A percentile compares a stretch with the other conserved stretches of the same genome.
Conservation (phyloP, 2,329 filamentous ascomycete genomes). For the Aspergillus arachidicola region DNA sequence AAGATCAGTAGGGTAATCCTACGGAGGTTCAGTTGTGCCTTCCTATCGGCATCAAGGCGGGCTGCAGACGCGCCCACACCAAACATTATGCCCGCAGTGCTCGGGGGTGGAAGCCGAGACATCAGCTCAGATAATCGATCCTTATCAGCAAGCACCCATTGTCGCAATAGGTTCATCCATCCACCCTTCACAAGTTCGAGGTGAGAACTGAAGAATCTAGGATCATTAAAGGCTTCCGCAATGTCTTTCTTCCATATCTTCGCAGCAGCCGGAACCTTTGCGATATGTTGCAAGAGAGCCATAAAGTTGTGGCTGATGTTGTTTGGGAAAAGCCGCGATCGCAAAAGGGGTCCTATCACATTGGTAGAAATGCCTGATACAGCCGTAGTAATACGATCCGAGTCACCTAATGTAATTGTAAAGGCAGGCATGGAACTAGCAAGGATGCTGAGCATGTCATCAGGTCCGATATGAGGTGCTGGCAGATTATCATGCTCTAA, state of each 20-base stretch:
- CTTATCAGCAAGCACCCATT: slow-evolving; percentile 85
- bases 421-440: slow-evolving; percentile 78
- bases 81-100: slow-evolving; percentile 94
- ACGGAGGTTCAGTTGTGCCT: slow-evolving; percentile 85
- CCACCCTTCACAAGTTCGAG: slow-evolving; percentile 66
- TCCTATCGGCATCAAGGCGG: slow-evolving; percentile 90
- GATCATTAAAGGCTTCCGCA: slow-evolving; percentile 86
- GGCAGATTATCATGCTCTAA: slow-evolving; percentile 44
- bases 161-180: slow-evolving; percentile 82
- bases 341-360: slow-evolving; percentile 78
- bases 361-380: slow-evolving; percentile 80
- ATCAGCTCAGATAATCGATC: slow-evolving; percentile 83
- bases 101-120: slow-evolving; percentile 76
- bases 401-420: slow-evolving; percentile 79
- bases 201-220: slow-evolving; percentile 77
- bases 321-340: slow-evolving; percentile 82
- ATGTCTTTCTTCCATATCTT: slow-evolving; percentile 95
- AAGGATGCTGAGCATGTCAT: slow-evolving; percentile 80
- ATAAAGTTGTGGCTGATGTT: slow-evolving; percentile 75
- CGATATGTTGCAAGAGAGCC: slow-evolving; percentile 73
- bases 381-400: slow-evolving; percentile 78
- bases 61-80: slow-evolving; percentile 96
- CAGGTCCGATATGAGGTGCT: slow-evolving; percentile 54
- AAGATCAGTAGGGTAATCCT: slow-evolving; percentile 79
- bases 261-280: slow-evolving; percentile 75